Conservation (phyloP, 352 stramenopile species). For the Phytopythium aichiense region DNA sequence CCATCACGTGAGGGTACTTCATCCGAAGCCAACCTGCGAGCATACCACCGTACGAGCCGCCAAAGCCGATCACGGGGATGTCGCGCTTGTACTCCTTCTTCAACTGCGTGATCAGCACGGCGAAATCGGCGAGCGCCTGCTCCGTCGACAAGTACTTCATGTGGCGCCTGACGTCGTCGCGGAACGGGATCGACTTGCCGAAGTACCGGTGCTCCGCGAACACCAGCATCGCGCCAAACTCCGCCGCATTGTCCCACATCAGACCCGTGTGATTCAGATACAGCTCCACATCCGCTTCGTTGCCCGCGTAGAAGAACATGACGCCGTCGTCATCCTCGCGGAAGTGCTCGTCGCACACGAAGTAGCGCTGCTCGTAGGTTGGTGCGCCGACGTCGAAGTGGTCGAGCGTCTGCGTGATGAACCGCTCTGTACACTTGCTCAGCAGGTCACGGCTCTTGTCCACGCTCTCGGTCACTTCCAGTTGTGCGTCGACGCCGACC, state of each 20-base stretch:
- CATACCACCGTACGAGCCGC: slow-evolving; percentile 93
- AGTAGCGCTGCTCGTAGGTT: slow-evolving; percentile 87
- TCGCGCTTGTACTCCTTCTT: slow-evolving; percentile 31
- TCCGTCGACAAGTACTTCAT: slow-evolving; percentile 78
- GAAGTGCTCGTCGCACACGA: slow-evolving; percentile 79
- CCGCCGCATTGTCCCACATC: slow-evolving; percentile 91
- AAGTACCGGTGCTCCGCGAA: slow-evolving; percentile 96
- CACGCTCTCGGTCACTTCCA: not conserved
- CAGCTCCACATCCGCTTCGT: slow-evolving; percentile 89
- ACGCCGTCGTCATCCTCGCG: no score
- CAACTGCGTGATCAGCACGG: slow-evolving; percentile 45
- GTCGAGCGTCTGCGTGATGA: slow-evolving; percentile 72
- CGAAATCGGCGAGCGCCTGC: slow-evolving; percentile 90
- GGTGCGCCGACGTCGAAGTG: slow-evolving; percentile 57
- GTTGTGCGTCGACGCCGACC: not conserved
- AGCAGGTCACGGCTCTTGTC: not conserved
- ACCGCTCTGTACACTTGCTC: slow-evolving; percentile 7
- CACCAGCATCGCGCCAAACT: slow-evolving; percentile 85
- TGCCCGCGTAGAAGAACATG: slow-evolving; percentile 46
- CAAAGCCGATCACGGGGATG: slow-evolving; percentile 88
- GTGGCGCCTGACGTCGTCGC: slow-evolving; percentile 29
- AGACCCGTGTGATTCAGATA: slow-evolving; percentile 92
- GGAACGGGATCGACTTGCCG: slow-evolving; percentile 76
- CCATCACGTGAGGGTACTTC: slow-evolving; percentile 90
- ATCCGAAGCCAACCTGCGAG: slow-evolving; percentile 89